These are phyloP conservation scores for Maudiozyma bulderi DNA, from an alignment of 805 yeast genomes.

Conservation along the genomic window DNA sequence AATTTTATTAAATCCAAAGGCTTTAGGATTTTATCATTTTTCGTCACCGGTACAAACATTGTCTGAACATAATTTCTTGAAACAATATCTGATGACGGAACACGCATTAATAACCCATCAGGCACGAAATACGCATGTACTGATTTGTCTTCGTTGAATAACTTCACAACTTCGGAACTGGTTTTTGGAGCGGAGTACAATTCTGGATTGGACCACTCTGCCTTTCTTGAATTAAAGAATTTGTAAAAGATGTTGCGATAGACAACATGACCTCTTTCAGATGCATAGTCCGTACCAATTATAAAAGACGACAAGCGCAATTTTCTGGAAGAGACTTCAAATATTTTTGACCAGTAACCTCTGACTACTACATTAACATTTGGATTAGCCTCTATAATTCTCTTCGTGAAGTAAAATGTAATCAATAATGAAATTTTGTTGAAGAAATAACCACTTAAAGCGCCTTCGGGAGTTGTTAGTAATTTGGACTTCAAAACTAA, in stretches of 20 bases:
- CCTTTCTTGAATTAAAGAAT: constrained; percentile 30
- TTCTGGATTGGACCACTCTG: constrained; percentile 40
- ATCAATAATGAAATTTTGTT: constrained; percentile 24
- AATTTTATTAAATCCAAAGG: constrained; percentile 24
- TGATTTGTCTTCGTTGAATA: constrained; percentile 35
- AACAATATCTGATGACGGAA: constrained; percentile 74
- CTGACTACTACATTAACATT: constrained; percentile 32
- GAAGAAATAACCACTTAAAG: constrained; percentile 1
- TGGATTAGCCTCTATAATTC: constrained; percentile 19
- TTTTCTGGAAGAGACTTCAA: constrained; percentile 43
- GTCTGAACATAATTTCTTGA: constrained; percentile 54
- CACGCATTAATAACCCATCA: constrained; percentile 75
- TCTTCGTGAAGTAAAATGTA: constrained; percentile 28
- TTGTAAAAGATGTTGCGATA: constrained; percentile 44
- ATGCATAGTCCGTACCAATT: constrained; percentile 47
- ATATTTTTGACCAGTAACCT: constrained; percentile 53
- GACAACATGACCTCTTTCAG: constrained; percentile 60
- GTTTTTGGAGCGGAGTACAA: constrained; percentile 46
- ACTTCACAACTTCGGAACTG: constrained; percentile 33
- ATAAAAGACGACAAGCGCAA: constrained; percentile 79
- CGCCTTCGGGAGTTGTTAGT: constrained; percentile 9
- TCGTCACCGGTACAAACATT: constrained; percentile 75
- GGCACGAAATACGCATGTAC: constrained; percentile 58
- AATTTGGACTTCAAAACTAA: constrained; percentile 24
- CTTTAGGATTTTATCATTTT: constrained; percentile 54